These are phyloP conservation scores for Zarea fungicola DNA, from an alignment of 2,329 filamentous ascomycete species.

Conservation along the genomic window DNA sequence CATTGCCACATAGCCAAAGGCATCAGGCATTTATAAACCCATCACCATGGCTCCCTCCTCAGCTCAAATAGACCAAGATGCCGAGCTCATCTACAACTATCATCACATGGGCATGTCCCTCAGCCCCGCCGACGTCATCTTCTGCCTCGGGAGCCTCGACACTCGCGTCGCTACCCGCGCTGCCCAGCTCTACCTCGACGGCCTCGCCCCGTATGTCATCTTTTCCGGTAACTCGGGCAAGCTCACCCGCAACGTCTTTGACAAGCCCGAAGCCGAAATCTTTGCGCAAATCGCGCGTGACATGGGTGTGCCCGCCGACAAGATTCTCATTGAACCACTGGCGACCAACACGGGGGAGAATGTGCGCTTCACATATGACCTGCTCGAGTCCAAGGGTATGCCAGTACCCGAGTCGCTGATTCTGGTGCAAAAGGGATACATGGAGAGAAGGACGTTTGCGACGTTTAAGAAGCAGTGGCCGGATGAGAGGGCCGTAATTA, in stretches of 20 bases:
- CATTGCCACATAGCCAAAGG: too few species aligned
- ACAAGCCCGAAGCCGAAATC: conserved; percentile 36
- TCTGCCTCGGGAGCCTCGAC: conserved; percentile 44
- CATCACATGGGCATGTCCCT: conserved; percentile 36
- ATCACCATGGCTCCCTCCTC: not conserved
- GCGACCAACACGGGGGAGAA: conserved; percentile 45
- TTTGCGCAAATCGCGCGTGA: conserved; percentile 36
- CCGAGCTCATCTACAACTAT: conserved; percentile 37
- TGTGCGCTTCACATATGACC: conserved; percentile 36
- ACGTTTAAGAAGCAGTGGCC: conserved; percentile 45
- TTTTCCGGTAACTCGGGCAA: conserved; percentile 39
- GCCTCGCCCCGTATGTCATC: conserved; percentile 34
- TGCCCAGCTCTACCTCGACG: conserved; percentile 37
- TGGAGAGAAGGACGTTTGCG: conserved; percentile 41
- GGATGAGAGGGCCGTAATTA: conserved; percentile 26
- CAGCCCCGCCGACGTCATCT: conserved; percentile 35
- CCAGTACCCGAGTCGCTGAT: conserved; percentile 28
- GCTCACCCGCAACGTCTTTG: conserved; percentile 35
- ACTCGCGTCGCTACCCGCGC: conserved; percentile 38
- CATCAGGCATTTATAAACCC: too few species aligned
- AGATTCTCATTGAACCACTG: conserved; percentile 34
- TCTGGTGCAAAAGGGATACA: conserved; percentile 45
- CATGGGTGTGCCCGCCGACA: conserved; percentile 34
- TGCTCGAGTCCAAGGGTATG: conserved; percentile 27
- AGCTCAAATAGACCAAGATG: conserved; percentile 24